phyloP scores from a whole-genome alignment of 2,329 filamentous ascomycete genomes.

The Pseudonectria buxi region DNA sequence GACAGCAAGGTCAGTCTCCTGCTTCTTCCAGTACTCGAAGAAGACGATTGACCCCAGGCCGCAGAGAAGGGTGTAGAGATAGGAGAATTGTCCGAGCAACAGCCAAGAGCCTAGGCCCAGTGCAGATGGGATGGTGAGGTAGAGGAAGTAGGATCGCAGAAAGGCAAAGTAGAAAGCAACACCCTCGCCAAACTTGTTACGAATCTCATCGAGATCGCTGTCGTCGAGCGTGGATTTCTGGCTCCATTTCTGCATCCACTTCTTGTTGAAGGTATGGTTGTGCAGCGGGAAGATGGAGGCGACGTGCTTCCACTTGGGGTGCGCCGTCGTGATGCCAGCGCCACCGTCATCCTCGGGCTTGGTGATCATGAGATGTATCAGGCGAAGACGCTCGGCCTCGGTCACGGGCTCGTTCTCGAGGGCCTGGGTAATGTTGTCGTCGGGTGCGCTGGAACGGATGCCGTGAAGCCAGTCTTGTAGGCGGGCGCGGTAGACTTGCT shows the following conservation, averaged over 20 bases:
- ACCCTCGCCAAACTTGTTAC: conserved; percentile 70
- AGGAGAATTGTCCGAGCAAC: conserved; percentile 77
- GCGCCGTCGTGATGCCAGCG: conserved; percentile 65
- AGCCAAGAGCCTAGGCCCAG: conserved; percentile 74
- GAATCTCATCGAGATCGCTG: conserved; percentile 64
- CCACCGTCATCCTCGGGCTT: conserved; percentile 68
- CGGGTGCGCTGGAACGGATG: conserved; percentile 69
- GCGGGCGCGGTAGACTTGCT: conserved; percentile 78
- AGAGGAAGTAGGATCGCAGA: conserved; percentile 81
- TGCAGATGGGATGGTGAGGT: conserved; percentile 72
- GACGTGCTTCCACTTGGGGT: conserved; percentile 66
- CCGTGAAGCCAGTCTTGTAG: conserved; percentile 93
- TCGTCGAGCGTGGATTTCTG: conserved; percentile 62
- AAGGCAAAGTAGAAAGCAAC: conserved; percentile 97
- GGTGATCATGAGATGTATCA: conserved; percentile 80
- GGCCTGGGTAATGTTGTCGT: conserved; percentile 61
- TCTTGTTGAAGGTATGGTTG: conserved; percentile 66
- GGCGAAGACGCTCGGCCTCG: conserved; percentile 79
- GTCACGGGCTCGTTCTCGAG: conserved; percentile 70
- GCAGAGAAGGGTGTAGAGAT: conserved; percentile 69
- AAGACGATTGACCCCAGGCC: conserved; percentile 85
- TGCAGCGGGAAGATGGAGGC: conserved; percentile 73
- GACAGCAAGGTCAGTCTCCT: conserved; percentile 78
- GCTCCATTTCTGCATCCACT: conserved; percentile 69
- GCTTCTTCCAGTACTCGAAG: conserved; percentile 93